Evolutionary conservation across 139 green algal genomes (phyloP).

Genomic region (Chlorella sp.): DNA sequence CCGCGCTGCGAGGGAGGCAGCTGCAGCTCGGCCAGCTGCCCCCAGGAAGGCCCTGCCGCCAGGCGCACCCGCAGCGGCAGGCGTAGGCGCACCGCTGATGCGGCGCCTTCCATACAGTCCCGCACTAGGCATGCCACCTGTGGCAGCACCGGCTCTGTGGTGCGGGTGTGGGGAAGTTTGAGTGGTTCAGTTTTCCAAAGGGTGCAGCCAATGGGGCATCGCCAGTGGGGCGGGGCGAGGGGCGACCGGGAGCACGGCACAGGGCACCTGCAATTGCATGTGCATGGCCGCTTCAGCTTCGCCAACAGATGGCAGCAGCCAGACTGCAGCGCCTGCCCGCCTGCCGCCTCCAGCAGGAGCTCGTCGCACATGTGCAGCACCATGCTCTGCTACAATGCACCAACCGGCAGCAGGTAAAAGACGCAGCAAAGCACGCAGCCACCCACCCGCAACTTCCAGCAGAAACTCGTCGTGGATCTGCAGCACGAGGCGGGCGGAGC

Average conservation of each 20-base stretch:
- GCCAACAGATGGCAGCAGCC: not conserved
- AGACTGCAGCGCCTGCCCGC: not conserved
- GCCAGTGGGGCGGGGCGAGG: not conserved
- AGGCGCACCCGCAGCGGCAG: constrained; percentile 80
- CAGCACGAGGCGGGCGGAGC: constrained; percentile 11
- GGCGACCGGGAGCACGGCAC: not conserved
- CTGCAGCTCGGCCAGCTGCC: constrained; percentile 52
- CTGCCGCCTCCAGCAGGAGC: not conserved
- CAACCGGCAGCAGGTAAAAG: no score
- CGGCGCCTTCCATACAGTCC: constrained; percentile 65
- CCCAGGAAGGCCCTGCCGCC: constrained; percentile 71
- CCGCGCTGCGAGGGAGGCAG: not conserved
- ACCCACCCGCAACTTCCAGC: constrained; percentile 69
- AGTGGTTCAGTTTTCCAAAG: no score
- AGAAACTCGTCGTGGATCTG: constrained; percentile 93
- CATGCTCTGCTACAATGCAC: not conserved
- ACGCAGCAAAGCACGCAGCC: constrained; percentile 19
- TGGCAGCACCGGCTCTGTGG: constrained; percentile 1
- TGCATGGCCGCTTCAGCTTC: not conserved
- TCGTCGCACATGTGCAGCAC: not conserved
- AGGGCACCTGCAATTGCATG: not conserved
- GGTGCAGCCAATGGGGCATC: not conserved
- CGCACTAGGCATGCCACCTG: constrained; percentile 48
- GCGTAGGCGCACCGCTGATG: constrained; percentile 19
- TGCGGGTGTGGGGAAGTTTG: not conserved